Evolutionary conservation across 305 asterid species (phyloP).

Genomic region (Rubia tinctorum): DNA sequence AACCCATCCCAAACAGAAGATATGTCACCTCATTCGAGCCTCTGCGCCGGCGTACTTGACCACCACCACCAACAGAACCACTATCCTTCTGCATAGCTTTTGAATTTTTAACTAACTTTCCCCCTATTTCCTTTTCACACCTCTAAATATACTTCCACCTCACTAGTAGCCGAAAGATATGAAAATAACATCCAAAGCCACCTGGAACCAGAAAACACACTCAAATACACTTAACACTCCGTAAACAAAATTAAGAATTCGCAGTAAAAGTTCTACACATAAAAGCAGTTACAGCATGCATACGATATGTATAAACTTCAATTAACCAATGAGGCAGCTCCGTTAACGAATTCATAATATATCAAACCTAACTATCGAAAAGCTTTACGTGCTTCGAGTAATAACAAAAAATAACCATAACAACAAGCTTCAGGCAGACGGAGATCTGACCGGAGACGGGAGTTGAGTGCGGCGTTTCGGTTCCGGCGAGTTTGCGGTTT

Average conservation of each 20-base stretch:
- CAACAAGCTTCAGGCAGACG: background rate
- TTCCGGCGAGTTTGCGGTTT: background rate
- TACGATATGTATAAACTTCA: background rate
- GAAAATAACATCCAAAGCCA: constrained; percentile 29
- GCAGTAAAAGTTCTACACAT: background rate
- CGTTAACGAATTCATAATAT: too few species aligned
- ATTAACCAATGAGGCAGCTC: constrained; percentile 5
- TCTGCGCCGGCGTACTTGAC: constrained; percentile 73
- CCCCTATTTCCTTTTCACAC: background rate
- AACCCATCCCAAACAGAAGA: background rate
- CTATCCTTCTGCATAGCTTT: constrained; percentile 32
- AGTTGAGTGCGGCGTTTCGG: background rate
- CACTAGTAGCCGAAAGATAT: background rate
- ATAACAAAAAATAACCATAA: background rate
- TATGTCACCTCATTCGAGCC: constrained; percentile 75
- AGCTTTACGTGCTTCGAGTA: background rate
- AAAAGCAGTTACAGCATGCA: background rate
- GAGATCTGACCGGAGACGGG: constrained; percentile 19
- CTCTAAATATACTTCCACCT: background rate
- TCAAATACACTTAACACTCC: background rate
- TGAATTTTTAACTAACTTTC: background rate
- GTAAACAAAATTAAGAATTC: background rate
- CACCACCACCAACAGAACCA: constrained; percentile 35
- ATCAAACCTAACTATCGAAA: background rate
- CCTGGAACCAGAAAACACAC: background rate